Base-by-base conservation (phyloP, 179 eudicot species). In the Carnegiea gigantea region DNA sequence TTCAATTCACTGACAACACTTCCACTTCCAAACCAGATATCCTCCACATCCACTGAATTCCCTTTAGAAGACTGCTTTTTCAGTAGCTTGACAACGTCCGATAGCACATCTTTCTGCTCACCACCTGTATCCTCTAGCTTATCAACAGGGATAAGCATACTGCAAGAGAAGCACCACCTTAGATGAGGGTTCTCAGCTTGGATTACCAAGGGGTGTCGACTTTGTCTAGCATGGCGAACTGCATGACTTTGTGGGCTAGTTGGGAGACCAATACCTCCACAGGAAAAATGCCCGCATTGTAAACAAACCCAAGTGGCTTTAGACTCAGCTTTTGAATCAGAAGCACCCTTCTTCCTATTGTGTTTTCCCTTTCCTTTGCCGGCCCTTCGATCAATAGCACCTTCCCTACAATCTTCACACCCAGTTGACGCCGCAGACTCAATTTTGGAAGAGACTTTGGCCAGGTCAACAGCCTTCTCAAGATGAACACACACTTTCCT, bases 191-290 rank as follows among this genome's bases (percentile, higher is more conserved):
- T 92, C 74, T 92, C 91, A 70, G 85, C 84, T 79, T 94, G 93
- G 75, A 96, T 87, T 64, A 88, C 94, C 87, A 94, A 79, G 12
- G 89, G 92, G 81, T 94, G 99, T 30, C 86, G 90, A 75, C 76
- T 85, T 77, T 83, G 92, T 86, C 82, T 90, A 9, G 92, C 86
- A 91, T 96, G 99, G n/a, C 90, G 86, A 85, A 88, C 80, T 24
- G 97, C 93, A 75, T 96, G 99, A 80, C 90, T 87, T 74, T 91
- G 92, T 60, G 91, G 92, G 70, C 76, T 86, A 24, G 91, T 89
- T 2, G 98, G 99, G 54, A 96, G 84, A 68, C 98, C 99, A 80
- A 89, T 87, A 70, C 95, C 97, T 82, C 99, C 99, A 83, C 99
- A 96, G 12, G 89, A 86, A 83, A 90, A 88, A 81, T 93, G 92